Evolutionary conservation across 306 rosid species (phyloP).

Genomic region (Medicago lupulina): DNA sequence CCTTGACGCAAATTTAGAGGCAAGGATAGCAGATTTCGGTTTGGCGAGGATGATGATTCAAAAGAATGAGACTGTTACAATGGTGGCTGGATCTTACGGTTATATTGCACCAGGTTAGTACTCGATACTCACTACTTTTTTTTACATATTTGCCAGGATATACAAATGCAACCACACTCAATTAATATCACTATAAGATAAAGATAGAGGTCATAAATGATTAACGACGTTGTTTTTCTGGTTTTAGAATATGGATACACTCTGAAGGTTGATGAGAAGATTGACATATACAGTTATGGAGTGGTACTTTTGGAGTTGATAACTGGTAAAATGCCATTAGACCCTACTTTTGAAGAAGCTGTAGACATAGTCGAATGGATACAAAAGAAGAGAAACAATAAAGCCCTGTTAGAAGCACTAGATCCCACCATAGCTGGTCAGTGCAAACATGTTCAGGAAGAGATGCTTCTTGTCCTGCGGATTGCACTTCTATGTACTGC

Average conservation of each 20-base stretch:
- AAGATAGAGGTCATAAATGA: slow-evolving; percentile 9
- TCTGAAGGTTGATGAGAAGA: slow-evolving; percentile 84
- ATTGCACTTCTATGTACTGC: slow-evolving; percentile 81
- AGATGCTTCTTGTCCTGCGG: slow-evolving; percentile 86
- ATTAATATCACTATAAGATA: slow-evolving; percentile 27
- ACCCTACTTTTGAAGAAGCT: slow-evolving; percentile 61
- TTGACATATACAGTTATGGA: slow-evolving; percentile 80
- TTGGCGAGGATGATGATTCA: slow-evolving; percentile 84
- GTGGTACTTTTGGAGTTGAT: slow-evolving; percentile 86
- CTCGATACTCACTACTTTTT: slow-evolving; percentile 13
- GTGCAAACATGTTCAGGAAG: slow-evolving; percentile 83
- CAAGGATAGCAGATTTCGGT: slow-evolving; percentile 92
- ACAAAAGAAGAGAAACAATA: slow-evolving; percentile 55
- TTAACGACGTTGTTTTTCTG: not conserved
- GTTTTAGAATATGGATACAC: slow-evolving; percentile 82
- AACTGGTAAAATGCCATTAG: slow-evolving; percentile 74
- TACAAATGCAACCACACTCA: not conserved
- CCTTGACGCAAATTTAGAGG: slow-evolving; percentile 80
- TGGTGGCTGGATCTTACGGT: slow-evolving; percentile 92
- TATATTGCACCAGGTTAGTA: slow-evolving; percentile 95
- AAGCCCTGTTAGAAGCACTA: slow-evolving; percentile 57
- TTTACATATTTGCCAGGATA: not conserved
- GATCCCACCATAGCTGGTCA: slow-evolving; percentile 70
- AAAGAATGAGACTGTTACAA: slow-evolving; percentile 82
- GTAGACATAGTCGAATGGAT: slow-evolving; percentile 75